Evolutionary conservation across 2,329 filamentous ascomycete genomes (phyloP).

Genomic region (Thelonectria rubi): DNA sequence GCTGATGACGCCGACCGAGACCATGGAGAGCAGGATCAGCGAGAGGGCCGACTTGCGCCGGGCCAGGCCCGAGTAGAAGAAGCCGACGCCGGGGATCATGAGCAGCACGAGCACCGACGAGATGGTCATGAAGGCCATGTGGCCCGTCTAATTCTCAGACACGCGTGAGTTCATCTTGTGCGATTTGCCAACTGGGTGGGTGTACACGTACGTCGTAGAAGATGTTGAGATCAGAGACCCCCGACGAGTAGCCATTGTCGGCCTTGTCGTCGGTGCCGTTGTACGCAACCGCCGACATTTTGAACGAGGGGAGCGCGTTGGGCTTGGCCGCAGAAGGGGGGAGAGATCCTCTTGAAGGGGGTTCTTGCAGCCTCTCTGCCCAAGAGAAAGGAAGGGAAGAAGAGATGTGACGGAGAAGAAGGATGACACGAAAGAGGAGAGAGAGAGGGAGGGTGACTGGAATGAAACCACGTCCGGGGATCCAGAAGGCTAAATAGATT

Average conservation of each 20-base stretch:
- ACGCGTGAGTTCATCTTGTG: conserved; percentile 4
- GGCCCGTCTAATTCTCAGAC: conserved; percentile 70
- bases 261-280: conserved; percentile 61
- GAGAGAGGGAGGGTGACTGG: conserved; percentile 12
- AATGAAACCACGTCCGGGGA: conserved; percentile 23
- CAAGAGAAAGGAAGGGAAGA: conserved; percentile 5
- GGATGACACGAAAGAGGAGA: conserved; percentile 25
- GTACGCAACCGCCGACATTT: conserved; percentile 52
- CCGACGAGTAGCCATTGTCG: conserved; percentile 60
- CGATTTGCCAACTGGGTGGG: not conserved
- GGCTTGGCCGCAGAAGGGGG: conserved; percentile 24
- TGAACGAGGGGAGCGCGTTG: conserved; percentile 24
- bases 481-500: conserved; percentile 34
- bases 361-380: conserved; percentile 24
- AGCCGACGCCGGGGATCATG: conserved; percentile 93
- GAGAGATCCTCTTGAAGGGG: conserved; percentile 11
- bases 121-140: conserved; percentile 83
- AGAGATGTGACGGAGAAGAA: conserved; percentile 4
- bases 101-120: conserved; percentile 83
- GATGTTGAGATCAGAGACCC: conserved; percentile 77
- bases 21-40: conserved; percentile 84
- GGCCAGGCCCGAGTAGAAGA: conserved; percentile 93
- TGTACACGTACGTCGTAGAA: conserved; percentile 76
- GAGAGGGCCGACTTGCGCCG: conserved; percentile 89
- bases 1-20: conserved; percentile 79